Evolutionary conservation across 495 filamentous ascomycete species (phyloP).

Genomic region (Saxispiralis lemnorum): DNA sequence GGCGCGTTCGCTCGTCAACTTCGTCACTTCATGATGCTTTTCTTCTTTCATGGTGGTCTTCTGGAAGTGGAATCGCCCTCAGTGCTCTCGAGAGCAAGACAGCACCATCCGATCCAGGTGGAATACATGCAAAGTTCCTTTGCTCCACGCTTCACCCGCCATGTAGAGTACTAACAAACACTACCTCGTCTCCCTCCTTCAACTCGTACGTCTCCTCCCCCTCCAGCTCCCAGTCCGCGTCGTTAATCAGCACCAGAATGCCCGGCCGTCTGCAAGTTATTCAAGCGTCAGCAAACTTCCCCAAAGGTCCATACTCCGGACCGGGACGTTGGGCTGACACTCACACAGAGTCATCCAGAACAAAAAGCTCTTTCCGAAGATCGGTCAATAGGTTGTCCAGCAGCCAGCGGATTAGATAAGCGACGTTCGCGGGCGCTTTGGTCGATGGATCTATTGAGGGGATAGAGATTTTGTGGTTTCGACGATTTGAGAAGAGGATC

Average conservation of each 20-base stretch:
- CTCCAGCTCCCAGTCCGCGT: slow-evolving; percentile 95
- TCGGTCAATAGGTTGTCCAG: slow-evolving; percentile 74
- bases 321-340: slow-evolving; percentile 19
- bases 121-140: too few species aligned
- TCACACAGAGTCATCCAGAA: slow-evolving; percentile 75
- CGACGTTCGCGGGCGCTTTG: slow-evolving; percentile 41
- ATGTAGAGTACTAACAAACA: slow-evolving; percentile 96
- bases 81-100: too few species aligned
- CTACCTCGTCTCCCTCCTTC: slow-evolving; percentile 63
- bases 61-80: too few species aligned
- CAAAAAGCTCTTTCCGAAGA: slow-evolving; percentile 70
- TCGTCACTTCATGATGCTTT: too few species aligned
- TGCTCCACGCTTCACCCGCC: slow-evolving; percentile 39
- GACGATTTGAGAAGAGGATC: slow-evolving; percentile 72
- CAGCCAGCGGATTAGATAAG: slow-evolving; percentile 63
- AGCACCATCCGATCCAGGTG: too few species aligned
- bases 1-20: too few species aligned
- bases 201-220: slow-evolving; percentile 81
- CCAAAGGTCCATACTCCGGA: not conserved
- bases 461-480: slow-evolving; percentile 49
- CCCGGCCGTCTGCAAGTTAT: slow-evolving; percentile 55
- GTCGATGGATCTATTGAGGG: slow-evolving; percentile 43
- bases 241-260: slow-evolving; percentile 94
- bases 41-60: too few species aligned
- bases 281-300: not conserved